phyloP scores from a whole-genome alignment of 768 basidiomycete genomes.

The Boletus insuetus region DNA sequence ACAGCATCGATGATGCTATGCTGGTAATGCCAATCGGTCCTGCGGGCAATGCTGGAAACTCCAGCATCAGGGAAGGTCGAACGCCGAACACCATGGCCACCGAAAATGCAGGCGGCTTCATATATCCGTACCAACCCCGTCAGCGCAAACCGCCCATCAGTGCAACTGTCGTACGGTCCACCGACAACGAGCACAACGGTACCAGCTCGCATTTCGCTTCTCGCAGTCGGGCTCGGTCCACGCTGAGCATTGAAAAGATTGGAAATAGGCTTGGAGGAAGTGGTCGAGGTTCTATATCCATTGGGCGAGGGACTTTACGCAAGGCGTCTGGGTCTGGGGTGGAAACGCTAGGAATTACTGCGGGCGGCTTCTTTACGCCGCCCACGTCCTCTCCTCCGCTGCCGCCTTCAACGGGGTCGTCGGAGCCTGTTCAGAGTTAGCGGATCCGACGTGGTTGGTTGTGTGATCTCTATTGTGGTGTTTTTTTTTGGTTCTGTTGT shows the following conservation, averaged over 20 bases:
- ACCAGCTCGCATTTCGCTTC: slow-evolving; percentile 30
- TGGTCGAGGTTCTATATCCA: slow-evolving; percentile 56
- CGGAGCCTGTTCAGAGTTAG: slow-evolving; percentile 4
- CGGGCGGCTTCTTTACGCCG: slow-evolving; percentile 72
- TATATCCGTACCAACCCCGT: slow-evolving; percentile 39
- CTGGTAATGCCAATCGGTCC: slow-evolving; percentile 70
- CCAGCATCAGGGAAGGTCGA: slow-evolving; percentile 10
- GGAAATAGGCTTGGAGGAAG: slow-evolving; percentile 29
- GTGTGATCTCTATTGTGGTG: slow-evolving; percentile 1
- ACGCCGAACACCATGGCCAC: slow-evolving; percentile 9
- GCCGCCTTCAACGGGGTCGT: slow-evolving; percentile 13
- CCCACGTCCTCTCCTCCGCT: slow-evolving; percentile 37
- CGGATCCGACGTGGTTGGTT: neutral
- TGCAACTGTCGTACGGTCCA: slow-evolving; percentile 30
- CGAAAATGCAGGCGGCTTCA: slow-evolving; percentile 6
- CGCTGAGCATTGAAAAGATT: slow-evolving; percentile 60
- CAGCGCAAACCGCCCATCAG: slow-evolving; percentile 35
- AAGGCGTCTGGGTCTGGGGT: slow-evolving; percentile 73
- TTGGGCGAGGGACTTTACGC: slow-evolving; percentile 58
- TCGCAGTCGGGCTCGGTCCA: slow-evolving; percentile 49
- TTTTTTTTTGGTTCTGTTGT: neutral
- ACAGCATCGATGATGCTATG: slow-evolving; percentile 74
- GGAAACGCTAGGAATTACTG: slow-evolving; percentile 72
- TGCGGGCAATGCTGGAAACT: slow-evolving; percentile 9
- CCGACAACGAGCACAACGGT: slow-evolving; percentile 33